A percentile compares a stretch with the other conserved stretches of the same genome.
phyloP scores from a whole-genome alignment of 1,139 yeast genomes.

The Casaregolazyma lundiana region DNA sequence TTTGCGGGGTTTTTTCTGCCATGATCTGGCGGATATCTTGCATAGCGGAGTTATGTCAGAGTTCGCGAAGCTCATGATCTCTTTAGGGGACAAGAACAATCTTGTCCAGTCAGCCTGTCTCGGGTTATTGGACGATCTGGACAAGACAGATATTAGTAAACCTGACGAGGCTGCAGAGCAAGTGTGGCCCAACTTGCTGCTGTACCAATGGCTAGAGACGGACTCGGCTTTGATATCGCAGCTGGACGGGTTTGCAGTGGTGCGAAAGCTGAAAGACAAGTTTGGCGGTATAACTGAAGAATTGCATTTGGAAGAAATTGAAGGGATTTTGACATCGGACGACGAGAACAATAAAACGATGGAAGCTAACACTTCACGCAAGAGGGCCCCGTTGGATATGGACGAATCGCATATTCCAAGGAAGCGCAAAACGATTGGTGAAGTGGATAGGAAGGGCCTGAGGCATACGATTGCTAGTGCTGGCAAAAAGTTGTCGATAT shows the following conservation, averaged over 20 bases:
- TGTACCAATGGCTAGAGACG: slow-evolving; percentile 29
- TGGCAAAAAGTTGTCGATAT: slow-evolving; percentile 17
- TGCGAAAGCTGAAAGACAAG: slow-evolving; percentile 11
- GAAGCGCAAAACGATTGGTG: slow-evolving; percentile 4
- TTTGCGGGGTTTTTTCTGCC: slow-evolving; percentile 45
- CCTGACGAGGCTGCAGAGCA: slow-evolving; percentile 3
- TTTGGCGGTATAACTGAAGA: slow-evolving; percentile 10
- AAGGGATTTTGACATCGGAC: slow-evolving; percentile 7
- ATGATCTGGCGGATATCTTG: slow-evolving; percentile 14
- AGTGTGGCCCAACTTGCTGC: slow-evolving; percentile 7
- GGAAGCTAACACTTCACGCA: neutral
- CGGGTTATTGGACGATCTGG: slow-evolving; percentile 58
- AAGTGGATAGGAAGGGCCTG: slow-evolving; percentile 11
- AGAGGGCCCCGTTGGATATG: slow-evolving; percentile 2
- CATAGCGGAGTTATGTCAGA: slow-evolving; percentile 28
- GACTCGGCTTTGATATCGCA: slow-evolving; percentile 40
- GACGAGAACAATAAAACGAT: slow-evolving; percentile 4
- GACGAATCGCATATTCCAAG: slow-evolving; percentile 7
- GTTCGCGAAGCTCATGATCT: slow-evolving; percentile 45
- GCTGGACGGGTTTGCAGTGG: slow-evolving; percentile 28
- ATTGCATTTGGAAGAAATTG: slow-evolving; percentile 3
- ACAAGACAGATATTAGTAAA: slow-evolving; percentile 23
- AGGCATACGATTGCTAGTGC: slow-evolving; percentile 17
- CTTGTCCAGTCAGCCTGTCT: slow-evolving; percentile 73
- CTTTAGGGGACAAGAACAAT: slow-evolving; percentile 46